Base-by-base conservation (phyloP, 768 basidiomycete genomes). In the Rhodotorula taiwanensis region DNA sequence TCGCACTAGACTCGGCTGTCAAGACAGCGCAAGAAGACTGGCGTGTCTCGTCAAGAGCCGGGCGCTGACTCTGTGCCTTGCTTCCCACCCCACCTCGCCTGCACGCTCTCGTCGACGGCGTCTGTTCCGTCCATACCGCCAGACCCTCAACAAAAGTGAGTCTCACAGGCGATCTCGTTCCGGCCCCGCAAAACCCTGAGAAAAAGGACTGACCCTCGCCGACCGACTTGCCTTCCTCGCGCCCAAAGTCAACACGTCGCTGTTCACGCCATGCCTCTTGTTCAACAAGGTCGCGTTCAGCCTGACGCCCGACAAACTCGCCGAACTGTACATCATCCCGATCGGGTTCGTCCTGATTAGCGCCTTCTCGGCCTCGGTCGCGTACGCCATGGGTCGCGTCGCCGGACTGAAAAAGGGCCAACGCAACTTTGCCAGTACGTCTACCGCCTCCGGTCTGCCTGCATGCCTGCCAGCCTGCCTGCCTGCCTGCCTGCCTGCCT, bases 281-380 rank as follows among this genome's bases (percentile, higher is more conserved):
- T 69, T 69, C 62, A 52, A 50, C 42, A 64, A 65, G 45, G 91
- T 98, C 27, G 94, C 93, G 0, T 94, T 93, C 78, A 89, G 87
- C 74, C 76, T 92, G 45, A 83, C 86, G 0, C 91, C 93, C 74
- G 86, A 81, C 48, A 91, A 89, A 79, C 78, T 92, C 16, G 79
- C 79, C 31, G 87, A 91, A 70, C 76, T 92, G 78, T 89, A 43
- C 36, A 60, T 73, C 57, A 86, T 91, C 49, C 89, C 89, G 0
- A 79, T 88, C 42, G 88, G 91, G 76, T 97, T 98, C 75, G 77
- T 84, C 27, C 72, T 92, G 52, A 82, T 94, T 10, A 89, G 89
- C 0, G 67, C 72, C 4, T 78, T 86, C 18, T 93, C 89, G 0
- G 88, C 87, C 75, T 54, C 74, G 3, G 80, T 88, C 0, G 85